Evolutionary conservation across 129 eudicot species (phyloP), one percentile per base, ranked within the genome.

Genomic region (Mikania micrantha): DNA sequence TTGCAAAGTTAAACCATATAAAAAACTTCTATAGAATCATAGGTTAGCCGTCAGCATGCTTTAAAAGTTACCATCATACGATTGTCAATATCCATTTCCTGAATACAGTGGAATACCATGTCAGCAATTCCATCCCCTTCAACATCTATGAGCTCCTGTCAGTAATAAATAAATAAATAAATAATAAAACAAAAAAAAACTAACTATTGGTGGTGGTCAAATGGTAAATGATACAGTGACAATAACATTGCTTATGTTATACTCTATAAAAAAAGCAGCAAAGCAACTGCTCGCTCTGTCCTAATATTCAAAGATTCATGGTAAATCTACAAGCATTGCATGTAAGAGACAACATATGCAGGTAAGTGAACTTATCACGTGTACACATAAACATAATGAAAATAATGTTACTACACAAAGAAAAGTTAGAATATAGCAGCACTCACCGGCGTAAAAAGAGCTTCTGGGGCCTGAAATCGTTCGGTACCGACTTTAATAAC

Each of bases 111-210:
- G 64, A 93, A 93, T 64, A 93, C 98, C 98, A 93, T 93, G 81
- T 93, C 98, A 76, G 96, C 96, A 87, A 93, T 86, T 25, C 98
- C 98, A 81, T 93, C 98, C 17, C 98, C 98, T 79, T 93, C 98
- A 52, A 93, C 92, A 78, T 93, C 98, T 25, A 93, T 88, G 66
- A 93, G 95, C 49, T 93, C 98, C 98, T 93, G 84, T 7, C 4
- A 32, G 36, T 74, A 85, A 56, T 28, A 70, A 60, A 29, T 17
- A 49, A 13, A 62, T 24, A 31, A 3, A 9, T 11, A 53, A 53
- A 32, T 24, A 53, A 22, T n/a, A n/a, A 7, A 32, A 32, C 6
- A 32, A 32, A 32, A 32, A 3, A 0, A 32, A 3, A 1, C 6
- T 32, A 32, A 32, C 36, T 32, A 32, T 32, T 15, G 31, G 54